Percentiles rank a stretch among this genome's conserved stretches.
phyloP scores from a whole-genome alignment of 768 basidiomycete species.

The Hericium alpestre region DNA sequence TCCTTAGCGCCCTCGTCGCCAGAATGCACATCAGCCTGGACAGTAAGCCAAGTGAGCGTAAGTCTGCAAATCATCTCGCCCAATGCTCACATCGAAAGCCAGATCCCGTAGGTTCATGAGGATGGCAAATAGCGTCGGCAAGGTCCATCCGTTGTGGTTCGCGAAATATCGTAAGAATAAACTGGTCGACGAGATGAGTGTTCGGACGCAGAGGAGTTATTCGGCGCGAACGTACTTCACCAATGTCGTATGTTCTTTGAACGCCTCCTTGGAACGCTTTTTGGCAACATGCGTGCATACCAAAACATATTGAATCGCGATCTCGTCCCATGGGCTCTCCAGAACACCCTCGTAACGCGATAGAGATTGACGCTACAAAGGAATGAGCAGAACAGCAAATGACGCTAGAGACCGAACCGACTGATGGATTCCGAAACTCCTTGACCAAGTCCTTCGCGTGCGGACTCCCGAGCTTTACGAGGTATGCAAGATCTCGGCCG shows the following conservation, averaged over 20 bases:
- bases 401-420: constrained; percentile 15
- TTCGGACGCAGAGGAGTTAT: neutral
- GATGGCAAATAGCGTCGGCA: constrained; percentile 75
- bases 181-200: constrained; percentile 25
- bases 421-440: constrained; percentile 52
- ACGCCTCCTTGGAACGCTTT: constrained; percentile 59
- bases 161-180: constrained; percentile 70
- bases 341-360: constrained; percentile 51
- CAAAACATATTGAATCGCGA: constrained; percentile 73
- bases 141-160: constrained; percentile 78
- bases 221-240: constrained; percentile 50
- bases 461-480: constrained; percentile 66
- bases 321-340: constrained; percentile 74
- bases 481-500: constrained; percentile 59
- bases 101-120: constrained; percentile 75
- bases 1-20: constrained; percentile 40
- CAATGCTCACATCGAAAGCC: constrained; percentile 60
- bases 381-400: neutral
- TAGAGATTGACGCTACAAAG: constrained; percentile 21
- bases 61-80: neutral
- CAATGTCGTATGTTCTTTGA: constrained; percentile 68
- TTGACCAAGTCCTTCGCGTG: constrained; percentile 71
- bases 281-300: constrained; percentile 62
- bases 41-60: neutral
- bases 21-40: constrained; percentile 15